Evolutionary conservation across 306 rosid genomes (phyloP), one percentile per base, ranked within the genome.

Genomic region (Ormosia emarginata): DNA sequence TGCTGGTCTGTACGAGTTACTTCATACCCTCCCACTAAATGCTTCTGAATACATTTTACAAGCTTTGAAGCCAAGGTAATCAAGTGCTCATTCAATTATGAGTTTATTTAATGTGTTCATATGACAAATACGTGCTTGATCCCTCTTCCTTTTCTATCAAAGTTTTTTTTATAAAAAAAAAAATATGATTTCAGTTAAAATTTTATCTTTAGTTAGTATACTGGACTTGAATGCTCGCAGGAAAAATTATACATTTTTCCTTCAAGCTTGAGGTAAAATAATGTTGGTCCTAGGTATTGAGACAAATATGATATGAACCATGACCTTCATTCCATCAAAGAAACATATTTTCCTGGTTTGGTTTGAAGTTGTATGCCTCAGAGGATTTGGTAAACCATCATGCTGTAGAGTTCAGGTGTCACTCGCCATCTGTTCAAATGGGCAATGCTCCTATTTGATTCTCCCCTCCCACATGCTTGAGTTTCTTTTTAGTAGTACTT

Each of bases 61-160:
- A 77, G 92, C 93, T 74, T 89, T 91, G 58, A 90, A 85, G 79
- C 96, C 96, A 67, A 91, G 96, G 96, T 91, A 79, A 83, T 78
- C 71, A 32, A 71, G 30, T 30, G 56, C 66, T 71, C 63, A 43
- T 68, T 67, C 78, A 30, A 67, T 65, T 34, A 55, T 50, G 78
- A 59, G 17, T 58, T 32, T 44, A 34, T 37, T 59, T 53, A 15
- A 24, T 37, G 66, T 47, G 8, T 47, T 75, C 68, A 70, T 71
- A 70, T 46, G 71, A 67, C 53, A 11, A 75, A 37, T 79, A 79
- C 53, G 41, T 70, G 18, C 63, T 34, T 66, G 30, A 50, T 79
- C 15, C 49, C 15, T 40, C 66, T 79, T 40, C 74, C 12, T 49
- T 59, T 47, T 71, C 47, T 14, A 34, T 71, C 15, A n/a, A 33